Conservation (phyloP, 441 rosid genomes). For the Pelargonium australe region DNA sequence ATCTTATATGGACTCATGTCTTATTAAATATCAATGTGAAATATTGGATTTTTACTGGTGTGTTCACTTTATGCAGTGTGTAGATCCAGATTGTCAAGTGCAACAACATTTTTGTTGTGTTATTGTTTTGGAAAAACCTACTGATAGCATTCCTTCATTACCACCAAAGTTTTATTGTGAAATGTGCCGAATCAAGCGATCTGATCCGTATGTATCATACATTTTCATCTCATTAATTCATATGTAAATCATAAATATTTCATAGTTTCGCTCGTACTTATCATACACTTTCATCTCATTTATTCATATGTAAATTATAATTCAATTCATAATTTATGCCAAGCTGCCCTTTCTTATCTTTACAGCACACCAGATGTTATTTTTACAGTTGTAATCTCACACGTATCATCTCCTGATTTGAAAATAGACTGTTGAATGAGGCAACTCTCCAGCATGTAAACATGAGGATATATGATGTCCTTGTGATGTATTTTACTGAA, state of each 20-base stretch:
- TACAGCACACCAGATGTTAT: not conserved
- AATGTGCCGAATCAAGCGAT: slow-evolving; percentile 24
- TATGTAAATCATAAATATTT: not conserved
- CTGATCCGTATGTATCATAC: slow-evolving; percentile 28
- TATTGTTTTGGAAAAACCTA: slow-evolving; percentile 22
- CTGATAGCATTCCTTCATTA: slow-evolving; percentile 16
- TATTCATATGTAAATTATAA: not conserved
- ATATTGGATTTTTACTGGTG: not conserved
- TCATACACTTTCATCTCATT: slow-evolving; percentile 2
- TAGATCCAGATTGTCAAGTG: slow-evolving; percentile 24
- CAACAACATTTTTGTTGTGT: slow-evolving; percentile 27
- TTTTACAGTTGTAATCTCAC: not conserved
- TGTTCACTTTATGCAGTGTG: slow-evolving; percentile 22
- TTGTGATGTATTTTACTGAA: no score
- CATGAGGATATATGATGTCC: no score
- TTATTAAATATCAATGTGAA: not conserved
- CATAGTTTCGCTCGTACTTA: not conserved
- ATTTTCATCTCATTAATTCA: slow-evolving; percentile 2
- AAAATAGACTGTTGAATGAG: not conserved
- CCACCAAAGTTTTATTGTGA: slow-evolving; percentile 22
- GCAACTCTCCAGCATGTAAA: no score
- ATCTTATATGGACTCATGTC: not conserved
- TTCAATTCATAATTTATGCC: not conserved
- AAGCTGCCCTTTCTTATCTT: not conserved
- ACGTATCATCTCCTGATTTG: not conserved